Evolutionary conservation across 768 basidiomycete genomes (phyloP), one percentile per base, ranked within the genome.

Genomic region (Gelatoporia subvermispora): DNA sequence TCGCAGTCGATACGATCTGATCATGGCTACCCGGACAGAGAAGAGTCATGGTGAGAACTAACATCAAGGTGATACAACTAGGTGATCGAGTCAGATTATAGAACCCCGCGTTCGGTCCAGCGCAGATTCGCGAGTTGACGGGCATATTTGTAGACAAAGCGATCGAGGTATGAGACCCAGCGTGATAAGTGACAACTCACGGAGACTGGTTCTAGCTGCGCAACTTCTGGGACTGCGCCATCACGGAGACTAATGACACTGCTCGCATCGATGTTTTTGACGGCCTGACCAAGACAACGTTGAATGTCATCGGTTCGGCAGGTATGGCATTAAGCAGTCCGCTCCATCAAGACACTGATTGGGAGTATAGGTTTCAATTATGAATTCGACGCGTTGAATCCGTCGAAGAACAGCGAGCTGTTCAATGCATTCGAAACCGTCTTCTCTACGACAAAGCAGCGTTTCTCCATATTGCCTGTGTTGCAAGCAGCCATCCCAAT

Each of bases 41-140:
- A 25, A 43, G 53, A 24, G 57, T 64, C n/a, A 63, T 70, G 66
- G 66, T 66, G 20, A 28, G 31, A 0, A 34, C 17, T 7, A 20
- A 18, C 25, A 18, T n/a, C 17, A 18, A 9, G 10, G 3, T 3
- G 17, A 15, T 43, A 10, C 4, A 24, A 2, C 23, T 35, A 18
- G 16, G 13, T 42, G 9, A 10, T 8, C 17, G 8, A 31, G 17
- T 10, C 5, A 3, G 4, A 3, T 1, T 8, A 16, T 35, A 72
- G 83, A 85, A 84, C 53, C 82, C 83, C 16, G 82, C 82, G 0
- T 86, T 86, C 54, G 80, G 82, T 2, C 69, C 72, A 1, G 63
- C 72, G 1, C 81, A 84, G 56, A 71, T 85, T 25, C 69, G 81
- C 3, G 76, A 75, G 39, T 57, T 84, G 13, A 79, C 79, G 0